Evolutionary conservation across 805 yeast species (phyloP).

Genomic region (Yamadazyma scolyti): DNA sequence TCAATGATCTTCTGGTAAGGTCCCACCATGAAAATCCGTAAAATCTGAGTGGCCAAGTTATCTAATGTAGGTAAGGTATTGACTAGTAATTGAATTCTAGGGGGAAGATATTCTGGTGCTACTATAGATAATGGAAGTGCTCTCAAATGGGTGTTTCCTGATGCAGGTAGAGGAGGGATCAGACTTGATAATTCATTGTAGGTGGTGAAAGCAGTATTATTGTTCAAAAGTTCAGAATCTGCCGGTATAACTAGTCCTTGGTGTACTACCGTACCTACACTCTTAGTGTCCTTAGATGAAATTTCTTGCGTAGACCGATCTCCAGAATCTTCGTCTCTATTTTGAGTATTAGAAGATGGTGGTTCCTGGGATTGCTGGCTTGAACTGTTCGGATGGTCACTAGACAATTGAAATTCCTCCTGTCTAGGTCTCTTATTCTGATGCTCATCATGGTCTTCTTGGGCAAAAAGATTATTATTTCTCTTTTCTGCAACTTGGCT

Average conservation of each 20-base stretch:
- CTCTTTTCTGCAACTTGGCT: too few species aligned
- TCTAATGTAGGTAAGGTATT: constrained; percentile 76
- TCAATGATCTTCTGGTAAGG: constrained; percentile 75
- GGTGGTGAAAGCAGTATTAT: constrained; percentile 38
- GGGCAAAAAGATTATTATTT: too few species aligned
- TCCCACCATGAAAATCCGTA: constrained; percentile 66
- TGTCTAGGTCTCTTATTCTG: too few species aligned
- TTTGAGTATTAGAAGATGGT: too few species aligned
- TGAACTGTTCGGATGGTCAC: too few species aligned
- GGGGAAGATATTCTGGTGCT: constrained; percentile 54
- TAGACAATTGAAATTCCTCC: too few species aligned
- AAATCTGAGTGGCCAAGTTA: constrained; percentile 74
- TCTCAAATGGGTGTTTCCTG: constrained; percentile 49
- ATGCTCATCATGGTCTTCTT: too few species aligned
- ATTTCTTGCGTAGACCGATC: too few species aligned
- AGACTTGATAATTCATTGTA: constrained; percentile 39
- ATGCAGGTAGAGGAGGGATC: constrained; percentile 29
- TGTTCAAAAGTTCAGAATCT: constrained; percentile 37
- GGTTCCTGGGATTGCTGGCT: too few species aligned
- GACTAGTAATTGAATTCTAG: constrained; percentile 60
- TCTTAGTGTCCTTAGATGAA: background rate
- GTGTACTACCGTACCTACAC: constrained; percentile 14
- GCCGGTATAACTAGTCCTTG: constrained; percentile 30
- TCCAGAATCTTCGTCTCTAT: too few species aligned
- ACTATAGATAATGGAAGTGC: constrained; percentile 57